These are phyloP conservation scores for Rhodosporidiobolus sp. DNA, from an alignment of 768 basidiomycete genomes.

Conservation along the genomic window DNA sequence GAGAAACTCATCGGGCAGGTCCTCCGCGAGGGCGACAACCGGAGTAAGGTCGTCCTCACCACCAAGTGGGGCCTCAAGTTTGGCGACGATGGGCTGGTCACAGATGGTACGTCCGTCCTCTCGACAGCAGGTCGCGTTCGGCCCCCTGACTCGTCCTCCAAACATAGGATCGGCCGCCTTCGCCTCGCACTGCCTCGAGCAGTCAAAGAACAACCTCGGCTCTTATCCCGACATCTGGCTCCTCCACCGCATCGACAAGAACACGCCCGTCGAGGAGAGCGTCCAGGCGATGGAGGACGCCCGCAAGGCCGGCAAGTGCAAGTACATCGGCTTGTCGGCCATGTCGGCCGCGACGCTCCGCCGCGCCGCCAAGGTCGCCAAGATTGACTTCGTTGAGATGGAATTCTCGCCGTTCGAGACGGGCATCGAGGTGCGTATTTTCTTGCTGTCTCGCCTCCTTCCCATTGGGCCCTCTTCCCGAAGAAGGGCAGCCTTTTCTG, in stretches of 20 bases:
- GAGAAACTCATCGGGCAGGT: constrained; percentile 25
- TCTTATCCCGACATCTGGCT: constrained; percentile 12
- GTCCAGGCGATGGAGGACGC: constrained; percentile 53
- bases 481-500: too few species aligned
- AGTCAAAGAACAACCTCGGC: constrained; percentile 14
- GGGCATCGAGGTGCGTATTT: constrained; percentile 20
- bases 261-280: constrained; percentile 29
- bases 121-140: too few species aligned
- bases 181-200: constrained; percentile 3
- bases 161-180: constrained; percentile 9
- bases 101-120: neutral
- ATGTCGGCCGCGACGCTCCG: constrained; percentile 52
- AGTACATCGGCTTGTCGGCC: constrained; percentile 62
- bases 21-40: constrained; percentile 10
- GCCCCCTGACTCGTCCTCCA: too few species aligned
- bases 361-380: constrained; percentile 51
- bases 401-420: constrained; percentile 50
- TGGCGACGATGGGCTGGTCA: neutral
- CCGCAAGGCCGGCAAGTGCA: constrained; percentile 59
- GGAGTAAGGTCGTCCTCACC: constrained; percentile 2
- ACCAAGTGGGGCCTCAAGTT: constrained; percentile 19
- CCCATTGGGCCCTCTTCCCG: too few species aligned
- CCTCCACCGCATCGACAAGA: constrained; percentile 18
- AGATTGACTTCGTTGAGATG: constrained; percentile 63
- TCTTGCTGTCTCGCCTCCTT: too few species aligned